Evolutionary conservation across 2,329 filamentous ascomycete genomes (phyloP), one percentile per base, ranked within the genome.

Genomic region (Chaetomium strumarium): DNA sequence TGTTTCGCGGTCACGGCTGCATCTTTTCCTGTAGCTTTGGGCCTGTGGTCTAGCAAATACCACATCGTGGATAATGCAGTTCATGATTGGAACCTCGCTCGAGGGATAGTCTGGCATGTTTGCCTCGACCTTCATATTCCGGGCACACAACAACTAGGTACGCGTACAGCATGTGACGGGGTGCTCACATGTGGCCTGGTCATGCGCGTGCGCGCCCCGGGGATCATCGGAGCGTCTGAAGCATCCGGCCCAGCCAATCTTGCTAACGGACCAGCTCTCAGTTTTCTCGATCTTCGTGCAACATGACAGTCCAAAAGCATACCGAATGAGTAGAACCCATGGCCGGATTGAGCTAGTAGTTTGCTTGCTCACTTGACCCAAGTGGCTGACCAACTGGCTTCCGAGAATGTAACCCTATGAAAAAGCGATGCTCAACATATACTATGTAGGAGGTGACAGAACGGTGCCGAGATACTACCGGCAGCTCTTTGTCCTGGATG

Each of bases 381-480:
- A 12, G 17, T 14, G n/a, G 40, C 31, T 39, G 48, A 30, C 40
- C 20, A 51, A 40, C 24, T n/a, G 20, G 24, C 19, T 31, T 36
- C 13, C 10, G 38, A 40, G 14, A 36, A 38, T 37, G 50, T 33
- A 24, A 52, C 49, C n/a, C 37, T 52, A 42, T 14, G 43, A 29
- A 45, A 17, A 4, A n/a, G n/a, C n/a, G 19, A 30, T 9, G 37
- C 30, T 24, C 17, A 8, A n/a, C 20, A 36, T 14, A 36, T 43
- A 37, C 37, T 43, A 38, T 42, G 38, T 31, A 10, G 41, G 20
- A 36, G 31, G 38, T 7, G 20, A 31, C 11, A 7, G n/a, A 16
- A 20, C 47, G 29, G 14, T 31, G 44, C 50, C 50, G 50, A 43
- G 11, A 47, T 43, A 38, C 24, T 24, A 24, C 50, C 50, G 38